These are phyloP conservation scores for Sistotremastrum suecicum DNA, from an alignment of 768 basidiomycete genomes.

Conservation along the genomic window DNA sequence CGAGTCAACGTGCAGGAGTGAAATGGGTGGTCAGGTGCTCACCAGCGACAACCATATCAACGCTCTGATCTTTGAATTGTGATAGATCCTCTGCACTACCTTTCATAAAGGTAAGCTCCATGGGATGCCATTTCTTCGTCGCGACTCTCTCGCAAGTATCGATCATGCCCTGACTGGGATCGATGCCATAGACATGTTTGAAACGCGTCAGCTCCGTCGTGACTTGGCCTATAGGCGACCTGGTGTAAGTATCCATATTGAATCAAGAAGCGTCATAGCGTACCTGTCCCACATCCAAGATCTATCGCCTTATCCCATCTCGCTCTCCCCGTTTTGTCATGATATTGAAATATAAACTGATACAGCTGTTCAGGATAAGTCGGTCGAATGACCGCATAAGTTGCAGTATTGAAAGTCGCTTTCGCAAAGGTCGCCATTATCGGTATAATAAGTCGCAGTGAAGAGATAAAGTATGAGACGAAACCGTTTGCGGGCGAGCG, in stretches of 20 bases:
- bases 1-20: not conserved
- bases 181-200: constrained; percentile 50
- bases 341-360: constrained; percentile 47
- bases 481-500: too few relatives aligned
- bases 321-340: constrained; percentile 20
- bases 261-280: constrained; percentile 8
- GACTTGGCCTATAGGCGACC: constrained; percentile 42
- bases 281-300: constrained; percentile 78
- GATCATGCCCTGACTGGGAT: constrained; percentile 65
- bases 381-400: constrained; percentile 57
- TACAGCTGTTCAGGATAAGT: constrained; percentile 58
- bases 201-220: constrained; percentile 46
- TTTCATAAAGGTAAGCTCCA: constrained; percentile 19
- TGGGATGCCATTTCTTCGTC: constrained; percentile 4
- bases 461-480: too few relatives aligned
- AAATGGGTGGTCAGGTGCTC: constrained; percentile 8
- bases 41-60: constrained; percentile 62
- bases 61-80: constrained; percentile 32
- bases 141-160: constrained; percentile 6
- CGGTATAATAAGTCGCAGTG: not conserved
- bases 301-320: constrained; percentile 53
- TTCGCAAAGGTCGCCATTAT: constrained; percentile 69
- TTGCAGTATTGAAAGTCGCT: constrained; percentile 47
- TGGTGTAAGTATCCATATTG: constrained; percentile 4
- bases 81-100: constrained; percentile 40